These are phyloP conservation scores for Prunus armeniaca DNA, from an alignment of 306 rosid genomes.

Conservation along the genomic window DNA sequence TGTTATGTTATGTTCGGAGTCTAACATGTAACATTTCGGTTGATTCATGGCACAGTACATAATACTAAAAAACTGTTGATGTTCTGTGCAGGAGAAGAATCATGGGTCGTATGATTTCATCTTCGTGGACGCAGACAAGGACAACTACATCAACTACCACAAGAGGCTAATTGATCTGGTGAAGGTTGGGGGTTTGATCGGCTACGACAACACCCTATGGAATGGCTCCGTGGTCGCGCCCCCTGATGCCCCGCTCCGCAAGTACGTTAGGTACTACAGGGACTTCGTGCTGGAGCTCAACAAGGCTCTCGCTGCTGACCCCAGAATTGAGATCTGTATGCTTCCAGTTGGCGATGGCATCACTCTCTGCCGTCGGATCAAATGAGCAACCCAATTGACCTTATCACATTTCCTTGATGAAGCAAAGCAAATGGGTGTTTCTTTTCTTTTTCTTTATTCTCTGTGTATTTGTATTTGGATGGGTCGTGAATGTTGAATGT, in stretches of 20 bases:
- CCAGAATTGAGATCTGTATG: slow-evolving; percentile 87
- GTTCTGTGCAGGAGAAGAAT: slow-evolving; percentile 52
- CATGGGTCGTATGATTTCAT: slow-evolving; percentile 75
- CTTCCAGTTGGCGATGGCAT: slow-evolving; percentile 89
- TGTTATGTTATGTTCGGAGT: no score
- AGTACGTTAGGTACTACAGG: slow-evolving; percentile 83
- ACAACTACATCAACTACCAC: slow-evolving; percentile 91
- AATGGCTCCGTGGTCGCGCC: slow-evolving; percentile 92
- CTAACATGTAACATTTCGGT: no score
- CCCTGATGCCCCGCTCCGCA: slow-evolving; percentile 75
- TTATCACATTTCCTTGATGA: neutral
- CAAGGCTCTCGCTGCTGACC: slow-evolving; percentile 77
- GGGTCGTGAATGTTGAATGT: neutral
- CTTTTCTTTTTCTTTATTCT: neutral
- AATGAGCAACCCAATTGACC: slow-evolving; percentile 15
- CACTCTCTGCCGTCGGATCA: slow-evolving; percentile 84
- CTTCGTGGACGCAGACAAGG: slow-evolving; percentile 88
- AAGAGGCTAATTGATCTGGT: slow-evolving; percentile 77
- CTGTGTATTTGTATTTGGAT: slow-evolving; percentile 5
- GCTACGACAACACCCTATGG: slow-evolving; percentile 94
- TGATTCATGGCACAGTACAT: neutral
- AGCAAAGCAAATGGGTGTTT: neutral
- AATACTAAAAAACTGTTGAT: neutral
- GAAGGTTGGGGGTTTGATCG: slow-evolving; percentile 80
- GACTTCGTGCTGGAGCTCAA: slow-evolving; percentile 87